Percentiles rank a stretch among this genome's conserved stretches.
Conservation (phyloP, 2,329 filamentous ascomycete genomes). For the Sporothrix mexicana region DNA sequence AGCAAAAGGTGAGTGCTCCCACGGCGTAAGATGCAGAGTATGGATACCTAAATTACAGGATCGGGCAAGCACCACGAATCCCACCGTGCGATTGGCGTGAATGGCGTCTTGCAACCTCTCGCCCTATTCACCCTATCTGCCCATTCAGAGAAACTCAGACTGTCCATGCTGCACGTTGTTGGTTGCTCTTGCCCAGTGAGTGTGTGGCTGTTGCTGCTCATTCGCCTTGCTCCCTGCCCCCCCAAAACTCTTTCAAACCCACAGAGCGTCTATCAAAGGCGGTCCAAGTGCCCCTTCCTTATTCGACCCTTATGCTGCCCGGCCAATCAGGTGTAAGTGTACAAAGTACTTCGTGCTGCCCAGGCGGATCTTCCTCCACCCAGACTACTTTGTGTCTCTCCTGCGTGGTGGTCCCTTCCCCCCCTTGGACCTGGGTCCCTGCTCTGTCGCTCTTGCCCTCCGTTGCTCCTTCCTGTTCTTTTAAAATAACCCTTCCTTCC, state of each 20-base stretch:
- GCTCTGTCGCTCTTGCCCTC: conserved; percentile 23
- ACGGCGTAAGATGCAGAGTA: neutral
- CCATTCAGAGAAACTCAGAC: neutral
- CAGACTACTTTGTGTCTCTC: conserved; percentile 32
- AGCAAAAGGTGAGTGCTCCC: neutral
- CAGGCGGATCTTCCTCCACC: conserved; percentile 33
- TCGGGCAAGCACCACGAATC: conserved; percentile 24
- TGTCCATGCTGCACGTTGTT: neutral
- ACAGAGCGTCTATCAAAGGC: conserved; percentile 6
- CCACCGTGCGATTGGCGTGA: conserved; percentile 13
- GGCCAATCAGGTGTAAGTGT: conserved; percentile 35
- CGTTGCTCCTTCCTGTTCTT: conserved; percentile 36
- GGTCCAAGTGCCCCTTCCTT: conserved; percentile 30
- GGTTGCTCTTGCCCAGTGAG: neutral
- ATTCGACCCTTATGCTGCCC: conserved; percentile 26
- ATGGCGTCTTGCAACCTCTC: neutral
- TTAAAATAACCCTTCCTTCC: conserved; percentile 36
- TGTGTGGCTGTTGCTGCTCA: conserved; percentile 1
- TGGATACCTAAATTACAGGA: conserved; percentile 8
- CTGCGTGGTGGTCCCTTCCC: conserved; percentile 17
- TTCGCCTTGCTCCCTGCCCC: conserved; percentile 4
- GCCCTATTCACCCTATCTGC: neutral
- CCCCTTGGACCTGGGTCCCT: conserved; percentile 21
- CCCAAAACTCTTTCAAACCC: conserved; percentile 18
- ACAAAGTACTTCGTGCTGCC: conserved; percentile 30